phyloP scores from a whole-genome alignment of 1,284 basidiomycete genomes.

The Thecaphora thlaspeos region DNA sequence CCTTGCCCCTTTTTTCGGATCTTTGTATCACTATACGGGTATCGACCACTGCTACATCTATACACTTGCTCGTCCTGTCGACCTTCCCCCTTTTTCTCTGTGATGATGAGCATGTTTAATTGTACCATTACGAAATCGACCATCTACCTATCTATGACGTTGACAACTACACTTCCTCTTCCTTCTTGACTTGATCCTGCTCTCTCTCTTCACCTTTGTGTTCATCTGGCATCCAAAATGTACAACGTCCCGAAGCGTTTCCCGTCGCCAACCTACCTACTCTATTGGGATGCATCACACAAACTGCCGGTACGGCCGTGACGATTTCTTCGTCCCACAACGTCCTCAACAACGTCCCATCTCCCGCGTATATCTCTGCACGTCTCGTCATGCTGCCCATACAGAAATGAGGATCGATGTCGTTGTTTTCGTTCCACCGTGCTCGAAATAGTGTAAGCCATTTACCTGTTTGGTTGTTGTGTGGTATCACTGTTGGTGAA shows the following conservation, averaged over 20 bases:
- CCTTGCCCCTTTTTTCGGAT: too few relatives aligned
- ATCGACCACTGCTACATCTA: too few relatives aligned
- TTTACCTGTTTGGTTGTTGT: constrained; percentile 57
- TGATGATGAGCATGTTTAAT: too few relatives aligned
- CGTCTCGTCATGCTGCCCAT: constrained; percentile 53
- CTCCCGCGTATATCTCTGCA: constrained; percentile 46
- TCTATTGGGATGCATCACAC: constrained; percentile 43
- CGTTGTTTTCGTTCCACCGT: constrained; percentile 43
- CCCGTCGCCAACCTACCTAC: constrained; percentile 42
- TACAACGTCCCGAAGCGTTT: constrained; percentile 47
- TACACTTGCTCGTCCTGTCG: too few relatives aligned
- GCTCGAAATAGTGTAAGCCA: constrained; percentile 57
- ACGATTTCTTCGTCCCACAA: constrained; percentile 51
- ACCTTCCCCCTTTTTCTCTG: too few relatives aligned
- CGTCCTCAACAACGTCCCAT: constrained; percentile 40
- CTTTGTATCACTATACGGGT: too few relatives aligned
- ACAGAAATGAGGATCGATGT: constrained; percentile 45
- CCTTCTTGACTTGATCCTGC: too few relatives aligned
- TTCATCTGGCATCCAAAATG: too few relatives aligned
- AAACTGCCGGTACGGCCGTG: constrained; percentile 54
- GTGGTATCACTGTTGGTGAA: constrained; percentile 29
- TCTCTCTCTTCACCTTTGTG: too few relatives aligned
- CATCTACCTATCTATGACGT: too few relatives aligned
- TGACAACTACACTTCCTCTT: too few relatives aligned
- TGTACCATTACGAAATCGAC: too few relatives aligned